Base-by-base conservation (phyloP, 1,284 basidiomycete species). In the Ustilago sp. region DNA sequence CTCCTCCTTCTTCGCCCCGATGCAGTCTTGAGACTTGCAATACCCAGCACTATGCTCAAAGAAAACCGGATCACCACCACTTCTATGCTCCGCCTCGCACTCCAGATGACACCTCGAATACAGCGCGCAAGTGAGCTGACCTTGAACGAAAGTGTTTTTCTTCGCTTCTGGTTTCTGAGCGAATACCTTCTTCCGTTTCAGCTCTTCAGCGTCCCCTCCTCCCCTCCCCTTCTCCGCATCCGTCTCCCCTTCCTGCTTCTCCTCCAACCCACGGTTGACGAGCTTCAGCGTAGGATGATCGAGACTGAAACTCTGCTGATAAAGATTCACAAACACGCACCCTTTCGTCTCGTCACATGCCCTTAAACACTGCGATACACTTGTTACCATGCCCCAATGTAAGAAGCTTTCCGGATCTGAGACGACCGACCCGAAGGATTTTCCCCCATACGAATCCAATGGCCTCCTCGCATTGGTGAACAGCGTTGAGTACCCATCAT, bases 71-170 rank as follows among this genome's bases (percentile, higher is more conserved):
- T 53, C 34, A 0, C 32, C 59, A 0, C 54, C 63, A 43, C 68
- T 66, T 9, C 31, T 36, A 9, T 45, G 41, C 13, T 58, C 12
- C 50, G 63, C 68, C 32, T 66, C 59, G 55, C 68, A 71, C 38
- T 58, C 63, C 2, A 28, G 2, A 43, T 31, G 31, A 41, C 68
- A 71, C 38, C 47, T 47, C 43, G 63, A 65, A 15, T 71, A 71
- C 31, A 71, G 38, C 35, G 68, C 68, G 19, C 68, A 71, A 0
- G 68, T 71, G 41, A 71, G 15, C 8, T 66, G 28, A 0, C 68
- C 68, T 36, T 62, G 63, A 2, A 71, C 68, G 17, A 71, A 71
- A 11, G 63, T 54, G 12, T 50, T 71, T 45, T 71, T 71, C 63
- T 71, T 71, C 11, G 19, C 15, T 51, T 71, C 68, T 28, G 54